Base-by-base conservation (phyloP, 2,329 filamentous ascomycete genomes). In the Xylaria sp. region DNA sequence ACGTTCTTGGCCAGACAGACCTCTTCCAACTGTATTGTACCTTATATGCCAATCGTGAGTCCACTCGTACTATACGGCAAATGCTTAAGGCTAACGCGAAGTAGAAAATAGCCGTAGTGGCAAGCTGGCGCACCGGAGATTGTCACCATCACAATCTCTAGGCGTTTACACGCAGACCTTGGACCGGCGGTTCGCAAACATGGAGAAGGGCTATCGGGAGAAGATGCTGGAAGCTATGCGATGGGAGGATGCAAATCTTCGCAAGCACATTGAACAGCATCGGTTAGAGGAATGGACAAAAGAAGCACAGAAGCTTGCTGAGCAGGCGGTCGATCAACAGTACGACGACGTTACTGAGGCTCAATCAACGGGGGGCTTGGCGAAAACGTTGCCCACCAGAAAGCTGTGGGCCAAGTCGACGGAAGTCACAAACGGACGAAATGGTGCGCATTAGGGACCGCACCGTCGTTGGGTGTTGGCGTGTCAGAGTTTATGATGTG, bases 191-290 rank as follows among this genome's bases (percentile, higher is more conserved):
- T 89, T 90, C 81, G 80, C 82, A 76, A 80, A 83, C 52, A 85
- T 90, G 75, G 88, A 91, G 67, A 86, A 90, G 51, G 86, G 88
- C 52, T 86, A 92, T 74, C 86, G 89, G 67, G 85, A 89, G 66
- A 90, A 89, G 66, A 86, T 97, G 67, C 82, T 91, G 33, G 87
- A 90, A 31, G 92, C 93, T 67, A 91, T 96, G 82, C 84, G 88
- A 66, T 85, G 86, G 66, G 94, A 97, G 80, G 92, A 95, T 76
- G 85, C 86, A 69, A 78, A 87, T 12, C 83, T 98, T 48, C 82
- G 84, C 61, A 84, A 86, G 60, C 89, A 89, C 77, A 84, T 96
- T 23, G 87, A 91, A 65, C 90, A 90, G 78, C 86, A 89, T 67
- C 86, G 90, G 46, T 85, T 97, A 12, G 88, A 89, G 7, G 86